A percentile compares a stretch with the other conserved stretches of the same genome.
These are phyloP conservation scores for Penicillium sp. DNA, from an alignment of 2,329 filamentous ascomycete species.

Conservation along the genomic window DNA sequence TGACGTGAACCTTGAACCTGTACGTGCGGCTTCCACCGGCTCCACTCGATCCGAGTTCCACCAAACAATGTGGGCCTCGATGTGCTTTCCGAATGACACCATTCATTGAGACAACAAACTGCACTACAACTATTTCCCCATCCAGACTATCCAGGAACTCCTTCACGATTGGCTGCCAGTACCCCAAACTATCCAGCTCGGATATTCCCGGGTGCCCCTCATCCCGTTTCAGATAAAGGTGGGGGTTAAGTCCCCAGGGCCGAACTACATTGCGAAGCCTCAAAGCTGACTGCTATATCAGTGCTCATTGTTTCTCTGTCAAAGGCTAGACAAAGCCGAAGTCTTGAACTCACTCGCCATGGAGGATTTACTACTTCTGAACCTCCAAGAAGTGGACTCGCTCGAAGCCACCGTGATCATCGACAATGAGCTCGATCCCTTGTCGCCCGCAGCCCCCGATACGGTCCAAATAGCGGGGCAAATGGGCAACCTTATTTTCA, in stretches of 20 bases:
- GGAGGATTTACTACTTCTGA: background rate
- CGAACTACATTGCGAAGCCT: background rate
- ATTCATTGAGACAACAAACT: background rate
- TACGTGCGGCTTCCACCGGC: background rate
- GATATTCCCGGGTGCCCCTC: background rate
- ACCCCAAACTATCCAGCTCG: background rate
- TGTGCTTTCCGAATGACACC: background rate
- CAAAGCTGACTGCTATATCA: background rate
- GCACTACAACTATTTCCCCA: background rate
- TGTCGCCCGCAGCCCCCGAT: conserved; percentile 49
- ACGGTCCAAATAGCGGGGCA: conserved; percentile 46
- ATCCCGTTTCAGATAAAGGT: background rate
- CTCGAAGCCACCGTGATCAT: conserved; percentile 54
- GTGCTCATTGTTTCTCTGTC: background rate
- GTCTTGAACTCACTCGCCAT: background rate
- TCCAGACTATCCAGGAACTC: background rate
- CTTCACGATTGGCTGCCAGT: background rate
- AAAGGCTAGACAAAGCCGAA: background rate
- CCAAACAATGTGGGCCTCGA: background rate
- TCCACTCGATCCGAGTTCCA: background rate
- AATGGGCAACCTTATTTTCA: conserved; percentile 45
- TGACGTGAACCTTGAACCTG: background rate
- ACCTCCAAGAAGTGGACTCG: conserved; percentile 45
- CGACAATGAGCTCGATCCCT: conserved; percentile 57
- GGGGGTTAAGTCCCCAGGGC: background rate